phyloP scores from a whole-genome alignment of 176 grass and related monocot genomes.

The Secale cereale region DNA sequence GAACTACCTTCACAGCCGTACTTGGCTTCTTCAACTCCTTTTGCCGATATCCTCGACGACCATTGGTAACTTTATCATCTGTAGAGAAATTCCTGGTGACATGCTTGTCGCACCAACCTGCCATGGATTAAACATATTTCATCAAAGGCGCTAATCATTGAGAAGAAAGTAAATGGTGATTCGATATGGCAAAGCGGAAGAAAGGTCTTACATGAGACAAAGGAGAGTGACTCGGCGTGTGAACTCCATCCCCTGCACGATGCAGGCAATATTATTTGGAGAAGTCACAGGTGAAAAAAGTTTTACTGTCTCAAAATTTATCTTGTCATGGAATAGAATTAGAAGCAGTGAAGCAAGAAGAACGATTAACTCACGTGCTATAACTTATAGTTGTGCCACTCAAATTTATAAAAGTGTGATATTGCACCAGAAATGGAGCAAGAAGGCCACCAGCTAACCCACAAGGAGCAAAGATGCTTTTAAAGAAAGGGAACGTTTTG shows the following conservation, averaged over 20 bases:
- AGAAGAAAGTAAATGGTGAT: neutral
- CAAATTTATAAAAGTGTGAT: neutral
- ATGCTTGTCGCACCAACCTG: conserved; percentile 25
- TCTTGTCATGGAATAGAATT: neutral
- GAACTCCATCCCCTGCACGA: conserved; percentile 11
- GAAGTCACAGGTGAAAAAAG: neutral
- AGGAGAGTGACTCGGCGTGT: neutral
- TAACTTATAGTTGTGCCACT: neutral
- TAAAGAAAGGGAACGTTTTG: neutral
- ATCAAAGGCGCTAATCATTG: neutral
- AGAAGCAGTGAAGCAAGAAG: neutral
- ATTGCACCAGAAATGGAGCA: neutral
- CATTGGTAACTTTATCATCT: neutral
- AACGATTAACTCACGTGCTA: neutral
- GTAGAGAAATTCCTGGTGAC: conserved; percentile 12
- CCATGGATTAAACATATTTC: neutral
- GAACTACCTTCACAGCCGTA: neutral
- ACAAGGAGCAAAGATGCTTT: neutral
- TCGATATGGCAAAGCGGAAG: neutral
- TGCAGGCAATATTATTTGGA: neutral
- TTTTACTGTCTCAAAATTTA: neutral
- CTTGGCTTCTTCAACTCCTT: conserved; percentile 24
- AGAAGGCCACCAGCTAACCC: neutral
- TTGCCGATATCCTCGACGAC: neutral
- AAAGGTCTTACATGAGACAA: neutral